phyloP scores from a whole-genome alignment of 2,329 filamentous ascomycete genomes.

The Emergomyces pasteurianus region DNA sequence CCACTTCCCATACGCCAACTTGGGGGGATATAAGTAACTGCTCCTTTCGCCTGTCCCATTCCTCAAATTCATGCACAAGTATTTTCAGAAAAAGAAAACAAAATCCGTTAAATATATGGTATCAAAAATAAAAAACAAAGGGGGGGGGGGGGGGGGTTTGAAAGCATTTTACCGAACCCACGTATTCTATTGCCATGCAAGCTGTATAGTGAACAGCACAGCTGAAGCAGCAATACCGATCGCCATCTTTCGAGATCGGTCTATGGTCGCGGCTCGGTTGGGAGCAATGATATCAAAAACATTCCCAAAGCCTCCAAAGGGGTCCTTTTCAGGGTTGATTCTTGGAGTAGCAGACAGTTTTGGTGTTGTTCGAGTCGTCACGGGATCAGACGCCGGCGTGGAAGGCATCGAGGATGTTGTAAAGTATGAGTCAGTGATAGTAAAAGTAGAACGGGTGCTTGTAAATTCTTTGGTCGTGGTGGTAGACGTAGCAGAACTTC shows the following conservation, averaged over 20 bases:
- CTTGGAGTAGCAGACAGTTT: background rate
- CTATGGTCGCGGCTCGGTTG: background rate
- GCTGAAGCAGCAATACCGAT: background rate
- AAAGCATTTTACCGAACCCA: too few relatives aligned
- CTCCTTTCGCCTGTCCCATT: background rate
- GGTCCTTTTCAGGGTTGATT: background rate
- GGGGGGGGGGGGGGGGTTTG: too few relatives aligned
- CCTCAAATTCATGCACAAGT: background rate
- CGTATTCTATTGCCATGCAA: background rate
- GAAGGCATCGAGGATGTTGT: background rate
- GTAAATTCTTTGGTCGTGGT: background rate
- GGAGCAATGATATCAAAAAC: conserved; percentile 2
- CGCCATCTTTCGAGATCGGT: background rate
- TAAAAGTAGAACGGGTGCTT: background rate
- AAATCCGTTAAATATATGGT: background rate
- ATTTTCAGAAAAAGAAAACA: background rate
- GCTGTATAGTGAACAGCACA: background rate
- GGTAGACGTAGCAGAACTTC: background rate
- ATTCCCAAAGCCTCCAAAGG: conserved; percentile 3
- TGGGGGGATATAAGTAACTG: too few relatives aligned
- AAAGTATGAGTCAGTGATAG: background rate
- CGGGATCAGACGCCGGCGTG: background rate
- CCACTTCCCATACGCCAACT: too few relatives aligned
- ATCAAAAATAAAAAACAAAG: too few relatives aligned
- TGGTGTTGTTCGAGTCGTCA: background rate